phyloP scores from a whole-genome alignment of 257 asterid species.

The Solanum etuberosum region DNA sequence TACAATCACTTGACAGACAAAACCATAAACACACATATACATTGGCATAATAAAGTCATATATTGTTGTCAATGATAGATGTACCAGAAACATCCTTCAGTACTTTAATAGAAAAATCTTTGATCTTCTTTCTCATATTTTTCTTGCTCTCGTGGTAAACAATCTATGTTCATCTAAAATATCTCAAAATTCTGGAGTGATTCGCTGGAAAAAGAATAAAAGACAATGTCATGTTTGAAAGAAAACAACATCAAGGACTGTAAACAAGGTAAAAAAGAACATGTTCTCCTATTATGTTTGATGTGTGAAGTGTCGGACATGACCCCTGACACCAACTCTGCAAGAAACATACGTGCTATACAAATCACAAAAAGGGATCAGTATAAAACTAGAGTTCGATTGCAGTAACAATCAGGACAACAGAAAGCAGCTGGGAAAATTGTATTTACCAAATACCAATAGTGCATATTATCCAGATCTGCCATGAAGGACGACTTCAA shows the following conservation, averaged over 20 bases:
- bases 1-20: background rate
- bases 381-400: background rate
- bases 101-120: background rate
- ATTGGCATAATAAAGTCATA: background rate
- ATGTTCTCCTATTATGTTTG: background rate
- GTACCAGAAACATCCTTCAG: background rate
- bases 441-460: slow-evolving; percentile 51
- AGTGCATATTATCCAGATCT: slow-evolving; percentile 59
- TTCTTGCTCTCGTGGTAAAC: background rate
- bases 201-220: background rate
- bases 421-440: background rate
- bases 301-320: background rate
- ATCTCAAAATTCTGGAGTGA: background rate
- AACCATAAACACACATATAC: background rate
- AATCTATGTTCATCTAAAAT: background rate
- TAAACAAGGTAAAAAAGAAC: background rate
- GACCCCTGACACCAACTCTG: background rate
- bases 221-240: background rate
- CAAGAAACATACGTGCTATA: background rate
- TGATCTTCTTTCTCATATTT: background rate
- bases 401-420: background rate
- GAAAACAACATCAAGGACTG: background rate
- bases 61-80: background rate
- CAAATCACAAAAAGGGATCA: background rate
- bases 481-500: slow-evolving; percentile 57